These are phyloP conservation scores for Talaromyces adpressus DNA, from an alignment of 495 filamentous ascomycete species.

Conservation along the genomic window DNA sequence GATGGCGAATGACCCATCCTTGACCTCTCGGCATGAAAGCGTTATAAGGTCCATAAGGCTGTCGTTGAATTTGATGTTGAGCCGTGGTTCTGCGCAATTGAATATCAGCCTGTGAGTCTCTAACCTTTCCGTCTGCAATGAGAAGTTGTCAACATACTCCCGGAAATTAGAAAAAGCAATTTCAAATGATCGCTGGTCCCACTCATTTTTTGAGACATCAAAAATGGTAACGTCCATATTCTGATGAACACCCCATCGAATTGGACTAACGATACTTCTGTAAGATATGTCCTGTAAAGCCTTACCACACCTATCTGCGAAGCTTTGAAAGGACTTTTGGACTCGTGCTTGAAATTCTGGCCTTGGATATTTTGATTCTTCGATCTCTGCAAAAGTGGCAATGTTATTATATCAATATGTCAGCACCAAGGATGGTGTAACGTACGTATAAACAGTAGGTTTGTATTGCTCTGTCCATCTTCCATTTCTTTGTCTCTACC, in stretches of 20 bases:
- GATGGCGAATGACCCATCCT: background rate
- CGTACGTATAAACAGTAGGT: background rate
- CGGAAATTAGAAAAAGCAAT: constrained; percentile 8
- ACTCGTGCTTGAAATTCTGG: constrained; percentile 1
- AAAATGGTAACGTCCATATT: constrained; percentile 10
- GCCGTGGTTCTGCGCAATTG: background rate
- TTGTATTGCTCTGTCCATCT: background rate
- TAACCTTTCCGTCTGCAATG: background rate
- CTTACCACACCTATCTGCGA: constrained; percentile 2
- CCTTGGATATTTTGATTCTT: background rate
- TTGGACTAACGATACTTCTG: background rate
- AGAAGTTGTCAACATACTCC: constrained; percentile 6
- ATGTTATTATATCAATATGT: background rate
- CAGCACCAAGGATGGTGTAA: background rate
- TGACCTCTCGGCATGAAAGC: background rate
- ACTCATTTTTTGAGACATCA: constrained; percentile 5
- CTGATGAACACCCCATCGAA: background rate
- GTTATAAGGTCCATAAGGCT: background rate
- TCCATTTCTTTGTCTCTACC: background rate
- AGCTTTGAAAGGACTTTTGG: constrained; percentile 8
- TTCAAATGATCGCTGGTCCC: constrained; percentile 9
- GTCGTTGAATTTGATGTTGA: background rate
- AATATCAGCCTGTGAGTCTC: background rate
- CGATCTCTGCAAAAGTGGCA: background rate
- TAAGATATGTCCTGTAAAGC: constrained; percentile 7